phyloP scores from a whole-genome alignment of 345 rosid genomes.

The Salix caprea region DNA sequence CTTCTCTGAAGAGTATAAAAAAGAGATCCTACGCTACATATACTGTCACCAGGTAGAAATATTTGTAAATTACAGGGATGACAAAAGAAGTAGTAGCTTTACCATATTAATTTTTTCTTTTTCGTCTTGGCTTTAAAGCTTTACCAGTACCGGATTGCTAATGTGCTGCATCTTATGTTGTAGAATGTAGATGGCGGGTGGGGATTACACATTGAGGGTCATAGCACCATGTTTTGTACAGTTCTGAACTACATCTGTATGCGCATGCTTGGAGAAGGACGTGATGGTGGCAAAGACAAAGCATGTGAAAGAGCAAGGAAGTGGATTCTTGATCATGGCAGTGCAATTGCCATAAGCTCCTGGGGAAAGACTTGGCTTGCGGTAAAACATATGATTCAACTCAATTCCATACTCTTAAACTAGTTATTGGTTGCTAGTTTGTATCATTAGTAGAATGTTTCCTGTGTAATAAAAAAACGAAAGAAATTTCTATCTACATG shows the following conservation, averaged over 20 bases:
- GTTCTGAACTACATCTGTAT: conserved; percentile 8
- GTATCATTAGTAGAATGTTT: too few species aligned
- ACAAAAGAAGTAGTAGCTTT: too few species aligned
- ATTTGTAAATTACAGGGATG: too few species aligned
- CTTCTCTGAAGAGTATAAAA: background rate
- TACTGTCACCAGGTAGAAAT: conserved; percentile 17
- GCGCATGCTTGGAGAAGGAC: conserved; percentile 10
- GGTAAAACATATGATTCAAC: background rate
- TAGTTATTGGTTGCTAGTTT: too few species aligned
- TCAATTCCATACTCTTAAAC: too few species aligned
- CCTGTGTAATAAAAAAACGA: too few species aligned
- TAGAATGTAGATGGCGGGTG: background rate
- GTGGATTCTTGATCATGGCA: conserved; percentile 10
- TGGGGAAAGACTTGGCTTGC: conserved; percentile 6
- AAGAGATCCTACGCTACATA: conserved; percentile 17
- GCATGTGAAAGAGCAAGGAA: conserved; percentile 14
- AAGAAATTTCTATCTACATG: too few species aligned
- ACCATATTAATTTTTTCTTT: too few species aligned
- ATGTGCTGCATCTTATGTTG: background rate
- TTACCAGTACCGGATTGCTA: too few species aligned
- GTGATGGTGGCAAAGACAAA: conserved; percentile 6
- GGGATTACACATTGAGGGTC: conserved; percentile 1
- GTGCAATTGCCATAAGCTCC: background rate
- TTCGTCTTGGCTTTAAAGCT: too few species aligned
- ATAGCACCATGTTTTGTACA: background rate